Evolutionary conservation across 768 basidiomycete species (phyloP), one percentile per base, ranked within the genome.

Genomic region (Termitomyces sp.): DNA sequence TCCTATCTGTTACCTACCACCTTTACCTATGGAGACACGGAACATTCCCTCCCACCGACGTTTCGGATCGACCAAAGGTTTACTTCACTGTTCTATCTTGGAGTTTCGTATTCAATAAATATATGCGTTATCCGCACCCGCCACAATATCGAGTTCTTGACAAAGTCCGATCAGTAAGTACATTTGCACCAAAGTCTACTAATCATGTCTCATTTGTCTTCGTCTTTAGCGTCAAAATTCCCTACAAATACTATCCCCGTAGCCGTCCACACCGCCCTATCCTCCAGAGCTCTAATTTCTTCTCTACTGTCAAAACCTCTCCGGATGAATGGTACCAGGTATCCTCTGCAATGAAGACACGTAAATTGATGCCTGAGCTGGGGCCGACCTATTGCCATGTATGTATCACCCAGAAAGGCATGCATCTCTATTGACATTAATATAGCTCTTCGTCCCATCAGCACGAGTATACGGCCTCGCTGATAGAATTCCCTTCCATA

Each of bases 251-350:
- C 59, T 60, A 58, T 41, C 86, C 85, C 8, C 78, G 79, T 44
- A 76, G 76, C 48, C 77, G 82, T n/a, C 77, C 87, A 0, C 72
- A 74, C 52, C 73, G 78, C 12, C 81, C 86, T 3, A 80, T 85
- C 39, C 64, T 82, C 12, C 67, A 74, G 1, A 70, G 70, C 12
- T 70, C 76, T 0, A 69, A 76, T 25, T 84, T 88, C 64, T 75
- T 85, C 58, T 78, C 79, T 0, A 78, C 79, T 3, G 66, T 89
- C 54, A 88, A 88, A 65, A 71, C 75, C 0, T 72, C 77, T 3
- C 86, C 87, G 8, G 86, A 86, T 63, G 87, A 88, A 64, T 89
- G 85, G 84, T 73, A 68, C 64, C 86, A 79, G 65, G 76, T 63
- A 7, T 68, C 72, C 12, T 74, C 76, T 28, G 65, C 66, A n/a